Evolutionary conservation across 768 basidiomycete genomes (phyloP).

Genomic region (Auriscalpium microsporum): DNA sequence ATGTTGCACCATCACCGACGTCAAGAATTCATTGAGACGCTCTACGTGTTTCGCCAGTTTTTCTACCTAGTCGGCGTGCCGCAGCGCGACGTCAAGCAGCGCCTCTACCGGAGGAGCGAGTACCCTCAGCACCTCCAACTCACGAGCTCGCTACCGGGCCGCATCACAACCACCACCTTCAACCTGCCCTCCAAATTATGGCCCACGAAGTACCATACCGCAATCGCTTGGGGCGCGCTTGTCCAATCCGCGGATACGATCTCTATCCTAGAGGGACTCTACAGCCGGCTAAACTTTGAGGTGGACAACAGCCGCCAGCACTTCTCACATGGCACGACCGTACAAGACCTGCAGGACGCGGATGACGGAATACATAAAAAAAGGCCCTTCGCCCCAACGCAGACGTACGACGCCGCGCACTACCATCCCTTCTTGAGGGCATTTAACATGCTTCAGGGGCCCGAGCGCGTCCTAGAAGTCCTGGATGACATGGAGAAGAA

Average conservation of each 20-base stretch:
- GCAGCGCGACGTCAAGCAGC: not conserved
- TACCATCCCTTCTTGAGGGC: conserved; percentile 49
- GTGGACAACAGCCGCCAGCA: not conserved
- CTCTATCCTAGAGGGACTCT: conserved; percentile 29
- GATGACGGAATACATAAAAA: not conserved
- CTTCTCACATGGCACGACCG: conserved; percentile 3
- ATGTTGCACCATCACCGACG: conserved; percentile 15
- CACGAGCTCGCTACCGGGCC: conserved; percentile 21
- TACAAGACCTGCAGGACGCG: not conserved
- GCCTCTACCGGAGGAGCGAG: conserved; percentile 1
- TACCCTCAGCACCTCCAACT: not conserved
- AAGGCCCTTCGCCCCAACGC: not conserved
- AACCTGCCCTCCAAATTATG: conserved; percentile 20
- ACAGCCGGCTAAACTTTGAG: conserved; percentile 31
- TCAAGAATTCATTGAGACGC: conserved; percentile 3
- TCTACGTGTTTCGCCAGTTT: conserved; percentile 37
- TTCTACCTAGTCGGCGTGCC: conserved; percentile 52
- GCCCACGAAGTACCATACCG: conserved; percentile 26
- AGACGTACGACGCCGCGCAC: conserved; percentile 25
- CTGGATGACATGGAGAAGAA: conserved; percentile 45
- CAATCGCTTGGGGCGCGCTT: conserved; percentile 28
- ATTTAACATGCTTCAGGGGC: conserved; percentile 26
- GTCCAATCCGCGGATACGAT: conserved; percentile 16
- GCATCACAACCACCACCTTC: conserved; percentile 14
- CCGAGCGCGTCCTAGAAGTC: conserved; percentile 29